Evolutionary conservation across 768 basidiomycete species (phyloP).

Genomic region (Xerocomellus chrysenteron): DNA sequence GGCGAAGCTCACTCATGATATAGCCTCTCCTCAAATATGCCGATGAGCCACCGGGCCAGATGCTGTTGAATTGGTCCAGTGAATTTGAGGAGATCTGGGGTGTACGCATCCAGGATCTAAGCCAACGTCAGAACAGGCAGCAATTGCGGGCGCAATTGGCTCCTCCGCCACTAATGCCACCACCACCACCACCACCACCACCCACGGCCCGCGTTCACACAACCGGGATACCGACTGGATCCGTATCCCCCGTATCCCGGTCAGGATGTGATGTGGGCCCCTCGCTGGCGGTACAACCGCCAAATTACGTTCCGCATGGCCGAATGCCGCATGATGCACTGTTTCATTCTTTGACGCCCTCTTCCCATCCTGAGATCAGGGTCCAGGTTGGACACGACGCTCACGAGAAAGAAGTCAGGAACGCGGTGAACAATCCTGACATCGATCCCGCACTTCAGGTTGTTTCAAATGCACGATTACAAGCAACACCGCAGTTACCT

Average conservation of each 20-base stretch:
- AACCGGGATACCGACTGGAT: constrained; percentile 11
- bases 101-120: constrained; percentile 50
- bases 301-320: constrained; percentile 32
- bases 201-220: constrained; percentile 23
- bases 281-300: constrained; percentile 22
- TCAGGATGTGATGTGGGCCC: constrained; percentile 18
- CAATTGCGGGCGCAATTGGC: constrained; percentile 16
- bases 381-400: constrained; percentile 19
- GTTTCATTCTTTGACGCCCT: constrained; percentile 25
- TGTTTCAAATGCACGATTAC: constrained; percentile 21
- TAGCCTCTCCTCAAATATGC: constrained; percentile 69
- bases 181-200: constrained; percentile 33
- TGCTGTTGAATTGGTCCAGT: constrained; percentile 55
- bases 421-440: constrained; percentile 23
- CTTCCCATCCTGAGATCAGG: constrained; percentile 20
- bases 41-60: constrained; percentile 49
- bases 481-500: constrained; percentile 14
- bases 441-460: constrained; percentile 35
- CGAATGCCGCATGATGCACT: constrained; percentile 38
- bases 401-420: constrained; percentile 30
- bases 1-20: constrained; percentile 11
- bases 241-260: constrained; percentile 23
- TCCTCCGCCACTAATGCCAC: constrained; percentile 29
- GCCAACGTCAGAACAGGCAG: constrained; percentile 27
- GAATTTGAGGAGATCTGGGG: constrained; percentile 71